Evolutionary conservation across 2,329 filamentous ascomycete genomes (phyloP).

Genomic region (Fusarium transvaalense): DNA sequence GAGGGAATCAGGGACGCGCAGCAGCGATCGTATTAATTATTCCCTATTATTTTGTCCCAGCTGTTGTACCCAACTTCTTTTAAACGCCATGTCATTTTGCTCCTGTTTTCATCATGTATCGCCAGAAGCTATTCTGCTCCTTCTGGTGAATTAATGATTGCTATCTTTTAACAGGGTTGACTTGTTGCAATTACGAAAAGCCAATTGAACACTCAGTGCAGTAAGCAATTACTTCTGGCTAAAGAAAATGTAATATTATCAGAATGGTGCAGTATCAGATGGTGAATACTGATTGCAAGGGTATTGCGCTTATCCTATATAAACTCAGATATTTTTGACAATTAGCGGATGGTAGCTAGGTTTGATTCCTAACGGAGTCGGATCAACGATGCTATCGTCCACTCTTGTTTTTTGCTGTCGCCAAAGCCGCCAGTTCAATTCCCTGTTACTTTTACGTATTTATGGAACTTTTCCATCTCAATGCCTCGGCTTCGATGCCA

Average conservation of each 20-base stretch:
- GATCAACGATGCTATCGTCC: conserved; percentile 32
- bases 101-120: too few relatives aligned
- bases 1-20: neutral
- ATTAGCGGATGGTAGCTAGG: conserved; percentile 24
- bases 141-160: neutral
- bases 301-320: neutral
- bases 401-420: conserved; percentile 2
- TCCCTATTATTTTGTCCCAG: neutral
- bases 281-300: neutral
- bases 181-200: neutral
- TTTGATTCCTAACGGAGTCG: conserved; percentile 16
- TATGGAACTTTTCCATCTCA: neutral
- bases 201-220: neutral
- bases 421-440: conserved; percentile 2
- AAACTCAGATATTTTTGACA: accelerated
- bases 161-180: neutral
- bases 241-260: too few relatives aligned
- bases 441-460: neutral
- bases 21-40: neutral
- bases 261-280: accelerated
- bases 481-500: neutral
- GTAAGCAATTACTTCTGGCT: too few relatives aligned
- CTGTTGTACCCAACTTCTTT: neutral
- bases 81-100: neutral
- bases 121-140: neutral